phyloP scores from a whole-genome alignment of 257 asterid species.

The Apocynum venetum region DNA sequence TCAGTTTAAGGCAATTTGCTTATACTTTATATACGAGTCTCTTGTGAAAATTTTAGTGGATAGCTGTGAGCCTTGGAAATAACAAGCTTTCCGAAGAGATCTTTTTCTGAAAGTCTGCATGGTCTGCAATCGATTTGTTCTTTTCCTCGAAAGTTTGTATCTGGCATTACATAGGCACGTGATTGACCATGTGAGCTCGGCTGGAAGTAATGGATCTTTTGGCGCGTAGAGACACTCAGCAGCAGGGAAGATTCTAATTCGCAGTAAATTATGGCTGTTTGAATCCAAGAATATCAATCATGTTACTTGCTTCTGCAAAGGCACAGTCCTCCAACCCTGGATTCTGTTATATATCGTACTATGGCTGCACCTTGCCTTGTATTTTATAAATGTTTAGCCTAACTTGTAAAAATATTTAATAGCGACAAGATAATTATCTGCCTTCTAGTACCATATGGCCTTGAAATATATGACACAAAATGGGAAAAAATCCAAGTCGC shows the following conservation, averaged over 20 bases:
- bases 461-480: not conserved
- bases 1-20: not conserved
- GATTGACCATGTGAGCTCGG: conserved; percentile 28
- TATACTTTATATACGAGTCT: not conserved
- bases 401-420: not conserved
- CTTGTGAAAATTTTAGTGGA: not conserved
- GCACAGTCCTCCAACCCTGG: not conserved
- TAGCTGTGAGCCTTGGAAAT: not conserved
- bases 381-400: not conserved
- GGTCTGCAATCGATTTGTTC: not conserved
- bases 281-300: conserved; percentile 13
- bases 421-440: not conserved
- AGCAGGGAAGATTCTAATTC: conserved; percentile 14
- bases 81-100: not conserved
- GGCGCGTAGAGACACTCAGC: not conserved
- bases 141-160: conserved; percentile 18
- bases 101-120: conserved; percentile 3
- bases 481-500: not conserved
- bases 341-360: not conserved
- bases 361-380: too few relatives aligned
- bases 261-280: conserved; percentile 19
- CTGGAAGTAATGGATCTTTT: conserved; percentile 11
- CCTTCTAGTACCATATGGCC: not conserved
- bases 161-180: conserved; percentile 27
- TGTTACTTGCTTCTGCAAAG: conserved; percentile 25